Base-by-base conservation (phyloP, 345 rosid species). In the Microthlaspi erraticum region DNA sequence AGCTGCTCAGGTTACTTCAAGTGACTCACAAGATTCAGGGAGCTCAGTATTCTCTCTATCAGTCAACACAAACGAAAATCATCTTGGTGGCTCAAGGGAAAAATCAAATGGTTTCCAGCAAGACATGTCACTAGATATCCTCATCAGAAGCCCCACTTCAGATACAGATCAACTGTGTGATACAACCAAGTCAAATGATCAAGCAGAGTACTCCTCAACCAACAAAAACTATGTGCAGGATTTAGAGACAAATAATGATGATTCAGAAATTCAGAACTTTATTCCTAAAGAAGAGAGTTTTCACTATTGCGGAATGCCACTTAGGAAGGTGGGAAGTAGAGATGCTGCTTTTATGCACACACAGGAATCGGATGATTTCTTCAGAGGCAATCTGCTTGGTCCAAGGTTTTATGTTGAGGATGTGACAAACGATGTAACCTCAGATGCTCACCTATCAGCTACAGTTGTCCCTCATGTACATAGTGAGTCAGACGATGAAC, bases 361-460 rank as follows among this genome's bases (percentile, higher is more conserved):
- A 29, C 78, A 72, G 20, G 63, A 55, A 37, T 74, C 78, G 32
- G 61, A 62, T 66, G 73, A 73, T 64, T 58, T 43, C 52, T 61
- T 74, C 33, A 67, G 41, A 13, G 38, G 52, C 64, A 72, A 70
- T 42, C 43, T 51, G 70, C 60, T 61, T 29, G 66, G 68, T 43
- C 31, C 82, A 50, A 20, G 18, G 52, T 45, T 89, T 57, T 58
- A 78, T 49, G 84, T 88, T 38, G 90, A 88, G 81, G 98, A 93
- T 81, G 96, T 84, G 48, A 88, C 87, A 12, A 76, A 84, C 59
- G 75, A 77, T 42, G 72, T 59, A n/a, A 79, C 71, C 33, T 60
- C 79, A 1, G 81, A 70, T 71, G 76, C 71, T 45, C 83, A 81
- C 18, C 53, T 68, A 7, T 65, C 83, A 70, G 70, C 82, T 29